Evolutionary conservation across 371 early-diverging fungal genomes (phyloP).

Genomic region (Mortierella sp.): DNA sequence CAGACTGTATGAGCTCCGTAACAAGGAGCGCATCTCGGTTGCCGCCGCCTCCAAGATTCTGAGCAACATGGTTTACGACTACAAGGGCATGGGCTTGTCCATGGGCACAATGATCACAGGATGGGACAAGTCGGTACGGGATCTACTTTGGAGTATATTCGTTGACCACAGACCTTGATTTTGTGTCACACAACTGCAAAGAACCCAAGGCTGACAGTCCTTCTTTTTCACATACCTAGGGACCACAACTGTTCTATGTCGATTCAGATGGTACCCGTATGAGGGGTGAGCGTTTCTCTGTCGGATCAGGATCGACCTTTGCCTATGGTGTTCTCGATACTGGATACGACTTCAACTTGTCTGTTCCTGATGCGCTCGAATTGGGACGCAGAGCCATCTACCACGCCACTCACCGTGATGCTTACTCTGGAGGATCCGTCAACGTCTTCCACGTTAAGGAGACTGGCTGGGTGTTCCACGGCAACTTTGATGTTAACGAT

Average conservation of each 20-base stretch:
- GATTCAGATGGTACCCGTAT: constrained; percentile 98
- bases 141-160: neutral
- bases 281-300: constrained; percentile 95
- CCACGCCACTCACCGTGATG: constrained; percentile 99
- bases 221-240: constrained; percentile 62
- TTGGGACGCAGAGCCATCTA: constrained; percentile 97
- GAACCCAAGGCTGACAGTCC: neutral
- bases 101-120: constrained; percentile 99
- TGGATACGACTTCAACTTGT: constrained; percentile 92
- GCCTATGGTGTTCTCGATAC: constrained; percentile 98
- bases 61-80: constrained; percentile 96
- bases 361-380: constrained; percentile 95
- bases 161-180: neutral
- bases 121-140: constrained; percentile 94
- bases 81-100: constrained; percentile 99
- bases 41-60: constrained; percentile 99
- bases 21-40: constrained; percentile 99
- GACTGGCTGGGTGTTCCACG: constrained; percentile 93
- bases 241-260: constrained; percentile 98
- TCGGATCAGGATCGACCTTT: constrained; percentile 98
- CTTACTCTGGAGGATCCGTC: constrained; percentile 97
- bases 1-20: constrained; percentile 95
- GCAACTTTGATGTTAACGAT: constrained; percentile 89
- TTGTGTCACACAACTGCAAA: neutral
- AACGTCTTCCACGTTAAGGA: constrained; percentile 96